A percentile compares a stretch with the other conserved stretches of the same genome.
phyloP scores from a whole-genome alignment of 73 alveolate genomes.

The Tetrahymena elliotti region DNA sequence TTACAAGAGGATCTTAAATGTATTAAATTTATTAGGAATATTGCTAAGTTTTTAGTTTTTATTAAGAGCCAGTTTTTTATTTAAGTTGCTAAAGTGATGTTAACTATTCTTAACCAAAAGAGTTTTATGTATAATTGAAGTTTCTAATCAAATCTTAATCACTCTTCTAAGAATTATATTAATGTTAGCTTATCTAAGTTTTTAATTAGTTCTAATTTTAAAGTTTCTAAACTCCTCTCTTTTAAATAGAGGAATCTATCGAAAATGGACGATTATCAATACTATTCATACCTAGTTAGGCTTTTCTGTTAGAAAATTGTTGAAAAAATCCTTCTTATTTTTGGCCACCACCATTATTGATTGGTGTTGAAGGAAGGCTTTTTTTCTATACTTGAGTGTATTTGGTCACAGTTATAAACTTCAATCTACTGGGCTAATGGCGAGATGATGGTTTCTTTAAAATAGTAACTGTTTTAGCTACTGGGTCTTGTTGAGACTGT shows the following conservation, averaged over 20 bases:
- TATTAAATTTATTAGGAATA: not conserved
- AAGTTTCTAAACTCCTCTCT: not conserved
- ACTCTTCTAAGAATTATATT: too few species aligned
- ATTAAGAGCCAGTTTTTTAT: not conserved
- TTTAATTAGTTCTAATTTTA: too few species aligned
- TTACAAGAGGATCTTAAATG: not conserved
- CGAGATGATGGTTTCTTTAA: not conserved
- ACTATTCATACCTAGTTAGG: not conserved
- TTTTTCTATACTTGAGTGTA: not conserved
- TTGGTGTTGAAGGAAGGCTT: not conserved
- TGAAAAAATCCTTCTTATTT: not conserved
- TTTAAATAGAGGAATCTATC: not conserved
- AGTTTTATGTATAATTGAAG: not conserved
- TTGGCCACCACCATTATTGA: not conserved
- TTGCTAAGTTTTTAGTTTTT: not conserved
- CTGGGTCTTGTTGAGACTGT: not conserved
- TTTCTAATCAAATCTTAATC: not conserved
- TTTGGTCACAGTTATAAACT: not conserved
- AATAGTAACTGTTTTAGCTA: not conserved
- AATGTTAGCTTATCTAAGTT: not conserved
- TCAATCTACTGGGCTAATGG: not conserved
- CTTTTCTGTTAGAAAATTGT: not conserved
- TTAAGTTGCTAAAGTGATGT: not conserved
- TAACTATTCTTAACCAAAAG: not conserved
- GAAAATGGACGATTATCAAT: not conserved